These are phyloP conservation scores for Yarrowia deformans DNA, from an alignment of 805 yeast species.

Conservation along the genomic window DNA sequence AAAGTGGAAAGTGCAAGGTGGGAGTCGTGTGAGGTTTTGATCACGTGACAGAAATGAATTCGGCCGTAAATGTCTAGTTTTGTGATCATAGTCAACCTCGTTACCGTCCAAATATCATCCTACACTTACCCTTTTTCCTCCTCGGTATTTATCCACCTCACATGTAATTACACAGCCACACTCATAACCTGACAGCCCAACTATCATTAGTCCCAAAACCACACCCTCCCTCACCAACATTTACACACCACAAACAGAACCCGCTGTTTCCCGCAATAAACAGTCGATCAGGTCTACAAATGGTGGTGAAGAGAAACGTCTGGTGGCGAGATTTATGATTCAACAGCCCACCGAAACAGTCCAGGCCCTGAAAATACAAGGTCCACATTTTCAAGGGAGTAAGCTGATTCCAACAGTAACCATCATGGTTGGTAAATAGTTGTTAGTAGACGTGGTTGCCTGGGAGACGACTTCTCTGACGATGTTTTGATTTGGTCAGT, in stretches of 20 bases:
- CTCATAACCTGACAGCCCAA: slow-evolving; percentile 14
- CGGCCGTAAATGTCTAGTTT: no score
- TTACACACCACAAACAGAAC: slow-evolving; percentile 29
- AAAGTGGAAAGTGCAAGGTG: neutral
- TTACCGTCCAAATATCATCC: neutral
- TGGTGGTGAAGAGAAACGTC: slow-evolving; percentile 13
- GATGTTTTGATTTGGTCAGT: no score
- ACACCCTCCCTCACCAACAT: no score
- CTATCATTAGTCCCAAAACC: neutral
- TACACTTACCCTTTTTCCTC: no score
- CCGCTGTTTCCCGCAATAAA: slow-evolving; percentile 15
- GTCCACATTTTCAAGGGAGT: slow-evolving; percentile 36
- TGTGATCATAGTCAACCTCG: no score
- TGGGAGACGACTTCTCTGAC: no score
- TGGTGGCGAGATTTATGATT: neutral
- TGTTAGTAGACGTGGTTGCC: neutral
- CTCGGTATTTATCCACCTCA: no score
- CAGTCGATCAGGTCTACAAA: slow-evolving; percentile 17
- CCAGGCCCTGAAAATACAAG: slow-evolving; percentile 36
- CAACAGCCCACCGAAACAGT: slow-evolving; percentile 26
- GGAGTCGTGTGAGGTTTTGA: neutral
- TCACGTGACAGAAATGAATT: neutral
- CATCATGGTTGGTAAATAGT: no score
- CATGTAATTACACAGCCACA: neutral
- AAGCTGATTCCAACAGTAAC: slow-evolving; percentile 27